A percentile compares a stretch with the other conserved stretches of the same genome.
Conservation (phyloP, 2,329 filamentous ascomycete species). For the Neurospora sp. region DNA sequence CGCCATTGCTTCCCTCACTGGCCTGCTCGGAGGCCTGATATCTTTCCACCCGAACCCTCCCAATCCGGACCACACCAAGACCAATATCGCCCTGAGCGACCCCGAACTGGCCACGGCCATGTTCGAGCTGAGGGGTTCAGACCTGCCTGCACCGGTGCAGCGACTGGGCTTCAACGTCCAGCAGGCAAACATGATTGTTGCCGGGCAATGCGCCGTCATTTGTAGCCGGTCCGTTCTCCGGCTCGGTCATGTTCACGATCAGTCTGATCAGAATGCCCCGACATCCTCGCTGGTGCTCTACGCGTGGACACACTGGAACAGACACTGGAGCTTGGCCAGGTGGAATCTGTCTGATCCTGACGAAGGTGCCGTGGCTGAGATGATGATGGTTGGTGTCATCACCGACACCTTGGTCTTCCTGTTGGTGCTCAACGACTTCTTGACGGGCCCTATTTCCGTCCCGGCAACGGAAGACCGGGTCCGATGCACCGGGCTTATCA, state of each 20-base stretch:
- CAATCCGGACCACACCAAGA: background rate
- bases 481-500: constrained; percentile 1
- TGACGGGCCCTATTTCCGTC: constrained; percentile 10
- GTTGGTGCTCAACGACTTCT: constrained; percentile 10
- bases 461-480: constrained; percentile 1
- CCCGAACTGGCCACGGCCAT: constrained; percentile 4
- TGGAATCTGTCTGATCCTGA: constrained; percentile 2
- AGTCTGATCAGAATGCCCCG: background rate
- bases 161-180: constrained; percentile 3
- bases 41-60: background rate
- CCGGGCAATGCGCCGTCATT: constrained; percentile 9
- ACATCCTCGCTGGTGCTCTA: constrained; percentile 10
- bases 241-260: constrained; percentile 6
- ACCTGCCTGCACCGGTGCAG: background rate
- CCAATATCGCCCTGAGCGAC: constrained; percentile 4
- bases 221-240: constrained; percentile 8
- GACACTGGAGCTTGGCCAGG: constrained; percentile 8
- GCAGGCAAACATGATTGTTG: constrained; percentile 9
- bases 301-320: constrained; percentile 12
- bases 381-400: constrained; percentile 9
- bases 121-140: background rate
- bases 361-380: constrained; percentile 2
- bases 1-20: constrained; percentile 2
- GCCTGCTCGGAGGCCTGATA: constrained; percentile 6
- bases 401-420: constrained; percentile 10